phyloP scores from a whole-genome alignment of 2,329 filamentous ascomycete species.

The Sarocladiaceae sp. region DNA sequence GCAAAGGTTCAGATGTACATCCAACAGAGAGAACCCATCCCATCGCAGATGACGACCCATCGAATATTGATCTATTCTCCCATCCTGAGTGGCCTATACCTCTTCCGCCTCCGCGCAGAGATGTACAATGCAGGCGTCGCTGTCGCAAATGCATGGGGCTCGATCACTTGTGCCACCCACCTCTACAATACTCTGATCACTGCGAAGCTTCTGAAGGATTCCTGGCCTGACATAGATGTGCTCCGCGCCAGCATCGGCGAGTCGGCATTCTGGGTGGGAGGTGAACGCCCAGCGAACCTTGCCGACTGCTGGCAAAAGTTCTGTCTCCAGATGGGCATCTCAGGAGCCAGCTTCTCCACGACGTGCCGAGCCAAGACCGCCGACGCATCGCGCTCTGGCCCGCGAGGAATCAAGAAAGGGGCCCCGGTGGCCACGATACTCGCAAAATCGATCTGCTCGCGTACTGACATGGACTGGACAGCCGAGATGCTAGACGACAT shows the following conservation, averaged over 20 bases:
- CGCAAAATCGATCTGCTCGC: conserved; percentile 19
- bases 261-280: conserved; percentile 30
- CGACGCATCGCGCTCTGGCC: conserved; percentile 18
- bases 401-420: conserved; percentile 22
- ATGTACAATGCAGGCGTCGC: conserved; percentile 25
- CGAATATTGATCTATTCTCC: conserved; percentile 29
- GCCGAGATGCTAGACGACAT: conserved; percentile 28
- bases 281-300: conserved; percentile 21
- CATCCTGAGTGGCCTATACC: conserved; percentile 31
- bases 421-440: conserved; percentile 31
- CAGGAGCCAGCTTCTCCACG: conserved; percentile 8
- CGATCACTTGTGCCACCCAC: conserved; percentile 29
- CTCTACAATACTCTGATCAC: conserved; percentile 31
- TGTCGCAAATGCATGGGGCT: conserved; percentile 31
- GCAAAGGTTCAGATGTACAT: conserved; percentile 8
- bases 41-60: conserved; percentile 15
- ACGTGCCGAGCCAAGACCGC: background rate
- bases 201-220: conserved; percentile 8
- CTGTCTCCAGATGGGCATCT: conserved; percentile 30
- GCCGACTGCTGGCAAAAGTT: conserved; percentile 31
- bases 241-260: conserved; percentile 20
- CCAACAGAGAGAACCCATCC: background rate
- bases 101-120: conserved; percentile 19
- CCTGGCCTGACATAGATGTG: conserved; percentile 36
- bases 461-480: conserved; percentile 21